Evolutionary conservation across 2,329 filamentous ascomycete genomes (phyloP).

Genomic region (Ophiostoma ips): DNA sequence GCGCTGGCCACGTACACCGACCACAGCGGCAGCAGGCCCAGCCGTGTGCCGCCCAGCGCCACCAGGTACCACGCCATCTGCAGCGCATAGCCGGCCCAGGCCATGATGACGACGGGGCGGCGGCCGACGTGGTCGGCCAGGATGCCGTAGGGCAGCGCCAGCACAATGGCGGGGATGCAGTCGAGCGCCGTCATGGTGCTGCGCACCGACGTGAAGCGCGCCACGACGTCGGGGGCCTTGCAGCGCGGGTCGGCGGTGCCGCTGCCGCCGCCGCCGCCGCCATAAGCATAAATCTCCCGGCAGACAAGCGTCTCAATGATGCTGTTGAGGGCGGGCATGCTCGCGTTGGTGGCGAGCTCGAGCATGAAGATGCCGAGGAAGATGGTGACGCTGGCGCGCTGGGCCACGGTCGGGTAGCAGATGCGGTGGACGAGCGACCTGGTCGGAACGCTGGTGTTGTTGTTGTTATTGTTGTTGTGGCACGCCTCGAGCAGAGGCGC

Average conservation of each 20-base stretch:
- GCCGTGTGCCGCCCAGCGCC: slow-evolving; percentile 18
- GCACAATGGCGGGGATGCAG: slow-evolving; percentile 28
- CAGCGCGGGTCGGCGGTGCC: slow-evolving; percentile 29
- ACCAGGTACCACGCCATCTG: slow-evolving; percentile 12
- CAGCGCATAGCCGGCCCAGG: slow-evolving; percentile 15
- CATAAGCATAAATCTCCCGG: slow-evolving; percentile 21
- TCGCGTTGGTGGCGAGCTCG: slow-evolving; percentile 24
- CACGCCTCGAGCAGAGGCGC: not conserved
- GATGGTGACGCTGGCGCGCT: slow-evolving; percentile 18
- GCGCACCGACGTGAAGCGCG: slow-evolving; percentile 35
- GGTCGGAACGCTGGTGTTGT: not conserved
- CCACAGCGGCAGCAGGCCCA: slow-evolving; percentile 28
- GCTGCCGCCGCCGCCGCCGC: slow-evolving; percentile 27
- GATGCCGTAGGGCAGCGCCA: slow-evolving; percentile 32
- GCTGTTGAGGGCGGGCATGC: slow-evolving; percentile 29
- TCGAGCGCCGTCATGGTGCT: slow-evolving; percentile 33
- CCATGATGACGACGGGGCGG: slow-evolving; percentile 25
- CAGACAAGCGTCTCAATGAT: slow-evolving; percentile 42
- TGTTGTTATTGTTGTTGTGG: no score
- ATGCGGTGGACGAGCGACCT: not conserved
- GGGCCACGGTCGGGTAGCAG: slow-evolving; percentile 14
- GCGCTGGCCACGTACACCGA: slow-evolving; percentile 21
- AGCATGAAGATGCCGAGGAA: slow-evolving; percentile 26
- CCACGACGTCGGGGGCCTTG: slow-evolving; percentile 35
- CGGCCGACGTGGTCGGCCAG: slow-evolving; percentile 34